phyloP scores from a whole-genome alignment of 2,329 filamentous ascomycete species.

The Cercospora sesami region DNA sequence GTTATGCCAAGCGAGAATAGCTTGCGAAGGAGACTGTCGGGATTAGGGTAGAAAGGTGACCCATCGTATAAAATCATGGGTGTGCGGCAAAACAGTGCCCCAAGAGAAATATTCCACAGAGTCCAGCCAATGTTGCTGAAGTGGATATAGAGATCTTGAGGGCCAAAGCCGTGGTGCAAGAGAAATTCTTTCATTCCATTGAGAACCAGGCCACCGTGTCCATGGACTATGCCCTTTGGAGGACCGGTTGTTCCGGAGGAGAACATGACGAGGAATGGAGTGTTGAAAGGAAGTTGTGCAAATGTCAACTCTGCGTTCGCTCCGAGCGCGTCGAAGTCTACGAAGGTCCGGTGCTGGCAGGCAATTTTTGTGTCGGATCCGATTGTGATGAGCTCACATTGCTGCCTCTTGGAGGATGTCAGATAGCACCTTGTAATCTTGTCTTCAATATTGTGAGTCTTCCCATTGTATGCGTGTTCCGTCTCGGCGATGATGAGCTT shows the following conservation, averaged over 20 bases:
- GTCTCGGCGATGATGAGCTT: conserved; percentile 29
- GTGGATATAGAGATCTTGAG: conserved; percentile 51
- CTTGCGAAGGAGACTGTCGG: conserved; percentile 49
- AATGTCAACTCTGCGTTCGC: background rate
- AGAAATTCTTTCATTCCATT: conserved; percentile 44
- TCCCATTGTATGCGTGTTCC: conserved; percentile 19
- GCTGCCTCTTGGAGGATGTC: background rate
- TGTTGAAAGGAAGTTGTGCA: background rate
- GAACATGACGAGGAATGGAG: background rate
- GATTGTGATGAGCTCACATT: background rate
- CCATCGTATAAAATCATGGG: background rate
- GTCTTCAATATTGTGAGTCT: conserved; percentile 14
- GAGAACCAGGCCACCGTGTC: background rate
- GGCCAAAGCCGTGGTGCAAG: conserved; percentile 51
- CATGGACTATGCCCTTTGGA: background rate
- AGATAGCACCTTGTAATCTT: background rate
- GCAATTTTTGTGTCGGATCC: background rate
- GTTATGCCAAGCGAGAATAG: conserved; percentile 64
- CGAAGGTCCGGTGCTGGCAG: background rate
- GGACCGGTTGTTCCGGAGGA: background rate
- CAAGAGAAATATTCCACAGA: conserved; percentile 70
- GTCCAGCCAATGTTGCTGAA: conserved; percentile 75
- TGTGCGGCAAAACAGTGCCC: conserved; percentile 45
- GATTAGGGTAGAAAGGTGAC: background rate
- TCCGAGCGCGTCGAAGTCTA: background rate